Evolutionary conservation across 257 asterid genomes (phyloP).

Genomic region (Jacaranda copaia): DNA sequence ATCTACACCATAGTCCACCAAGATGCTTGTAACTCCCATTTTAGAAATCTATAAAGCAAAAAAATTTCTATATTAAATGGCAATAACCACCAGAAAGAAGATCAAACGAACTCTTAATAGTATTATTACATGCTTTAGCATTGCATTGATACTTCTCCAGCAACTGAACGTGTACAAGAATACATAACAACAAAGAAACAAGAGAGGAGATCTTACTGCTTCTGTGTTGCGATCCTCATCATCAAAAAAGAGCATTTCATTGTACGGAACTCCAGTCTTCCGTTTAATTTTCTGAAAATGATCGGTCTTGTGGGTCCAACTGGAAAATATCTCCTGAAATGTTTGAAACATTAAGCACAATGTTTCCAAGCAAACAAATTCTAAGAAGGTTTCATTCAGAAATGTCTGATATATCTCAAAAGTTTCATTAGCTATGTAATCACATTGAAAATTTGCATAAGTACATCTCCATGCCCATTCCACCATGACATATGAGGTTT

Average conservation of each 20-base stretch:
- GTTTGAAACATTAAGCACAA: conserved; percentile 30
- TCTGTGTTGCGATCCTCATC: conserved; percentile 84
- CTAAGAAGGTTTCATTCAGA: neutral
- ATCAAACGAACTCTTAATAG: neutral
- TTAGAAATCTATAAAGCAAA: conserved; percentile 42
- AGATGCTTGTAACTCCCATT: conserved; percentile 53
- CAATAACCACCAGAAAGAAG: conserved; percentile 1
- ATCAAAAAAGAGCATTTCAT: conserved; percentile 86
- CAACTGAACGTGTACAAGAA: neutral
- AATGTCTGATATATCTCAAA: neutral
- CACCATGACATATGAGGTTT: neutral
- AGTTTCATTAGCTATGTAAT: neutral
- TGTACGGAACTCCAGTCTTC: conserved; percentile 73
- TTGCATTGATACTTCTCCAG: too few species aligned
- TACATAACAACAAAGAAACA: neutral
- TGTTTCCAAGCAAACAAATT: conserved; percentile 11
- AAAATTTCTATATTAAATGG: neutral
- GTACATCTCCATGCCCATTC: neutral
- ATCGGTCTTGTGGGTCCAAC: conserved; percentile 90
- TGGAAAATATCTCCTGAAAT: conserved; percentile 84
- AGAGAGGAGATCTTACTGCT: conserved; percentile 56
- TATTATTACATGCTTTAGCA: neutral
- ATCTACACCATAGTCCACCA: conserved; percentile 48
- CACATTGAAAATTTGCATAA: neutral
- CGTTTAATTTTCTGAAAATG: conserved; percentile 76